Evolutionary conservation across 1,284 basidiomycete genomes (phyloP).

Genomic region (Kalmanozyma brasiliensis): DNA sequence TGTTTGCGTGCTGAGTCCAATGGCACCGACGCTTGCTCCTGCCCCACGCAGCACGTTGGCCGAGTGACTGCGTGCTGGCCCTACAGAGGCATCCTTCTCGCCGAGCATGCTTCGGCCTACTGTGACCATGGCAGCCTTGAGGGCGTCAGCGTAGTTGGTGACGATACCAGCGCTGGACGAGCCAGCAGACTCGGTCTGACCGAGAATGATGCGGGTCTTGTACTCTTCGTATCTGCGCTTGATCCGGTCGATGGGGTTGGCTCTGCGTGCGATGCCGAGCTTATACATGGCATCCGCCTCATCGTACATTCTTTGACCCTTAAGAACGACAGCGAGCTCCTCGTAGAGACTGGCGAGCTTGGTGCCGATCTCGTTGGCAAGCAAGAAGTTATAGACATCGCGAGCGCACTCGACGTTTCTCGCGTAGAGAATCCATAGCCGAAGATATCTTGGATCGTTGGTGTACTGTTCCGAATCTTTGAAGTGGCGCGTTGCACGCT

Average conservation of each 20-base stretch:
- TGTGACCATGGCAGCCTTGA: constrained; percentile 58
- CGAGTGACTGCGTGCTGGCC: constrained; percentile 43
- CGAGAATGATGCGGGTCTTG: constrained; percentile 72
- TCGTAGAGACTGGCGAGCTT: constrained; percentile 83
- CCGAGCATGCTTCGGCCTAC: constrained; percentile 62
- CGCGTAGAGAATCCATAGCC: constrained; percentile 82
- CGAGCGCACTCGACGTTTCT: constrained; percentile 62
- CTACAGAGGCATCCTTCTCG: constrained; percentile 37
- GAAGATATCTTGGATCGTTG: constrained; percentile 87
- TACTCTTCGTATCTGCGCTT: constrained; percentile 86
- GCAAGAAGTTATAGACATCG: constrained; percentile 73
- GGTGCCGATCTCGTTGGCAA: constrained; percentile 82
- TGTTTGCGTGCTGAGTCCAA: constrained; percentile 21
- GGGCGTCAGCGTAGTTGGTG: constrained; percentile 49
- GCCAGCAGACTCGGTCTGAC: constrained; percentile 22
- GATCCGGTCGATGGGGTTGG: constrained; percentile 83
- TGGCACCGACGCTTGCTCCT: constrained; percentile 19
- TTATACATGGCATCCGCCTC: constrained; percentile 80
- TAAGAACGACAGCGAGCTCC: constrained; percentile 81
- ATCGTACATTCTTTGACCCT: constrained; percentile 77
- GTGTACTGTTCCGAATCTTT: constrained; percentile 81
- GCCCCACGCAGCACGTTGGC: constrained; percentile 45
- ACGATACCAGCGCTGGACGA: constrained; percentile 7
- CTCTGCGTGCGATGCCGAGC: constrained; percentile 83
- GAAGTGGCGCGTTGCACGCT: constrained; percentile 81